These are phyloP conservation scores for Helotiales sp. DNA, from an alignment of 2,329 filamentous ascomycete genomes.

Conservation along the genomic window DNA sequence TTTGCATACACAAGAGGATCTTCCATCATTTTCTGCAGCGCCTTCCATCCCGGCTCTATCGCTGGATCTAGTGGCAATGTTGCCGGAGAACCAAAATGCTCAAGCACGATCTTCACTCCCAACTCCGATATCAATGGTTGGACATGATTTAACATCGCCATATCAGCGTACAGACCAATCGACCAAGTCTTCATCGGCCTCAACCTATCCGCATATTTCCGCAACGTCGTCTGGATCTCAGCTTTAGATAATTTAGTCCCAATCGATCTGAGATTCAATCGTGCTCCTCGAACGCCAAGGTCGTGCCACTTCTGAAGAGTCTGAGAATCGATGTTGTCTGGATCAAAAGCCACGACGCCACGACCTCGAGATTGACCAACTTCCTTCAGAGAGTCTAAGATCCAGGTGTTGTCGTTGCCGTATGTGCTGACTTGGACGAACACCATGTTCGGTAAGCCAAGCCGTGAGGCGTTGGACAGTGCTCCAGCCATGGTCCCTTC, in stretches of 20 bases:
- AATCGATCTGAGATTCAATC: conserved; percentile 62
- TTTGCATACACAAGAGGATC: conserved; percentile 40
- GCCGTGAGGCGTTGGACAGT: conserved; percentile 53
- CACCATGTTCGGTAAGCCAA: conserved; percentile 61
- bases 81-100: conserved; percentile 20
- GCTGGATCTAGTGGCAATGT: conserved; percentile 11
- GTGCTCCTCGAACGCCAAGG: conserved; percentile 62
- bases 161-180: conserved; percentile 23
- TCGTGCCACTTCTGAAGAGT: conserved; percentile 59
- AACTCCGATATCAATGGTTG: conserved; percentile 21
- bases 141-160: conserved; percentile 22
- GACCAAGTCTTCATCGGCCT: conserved; percentile 41
- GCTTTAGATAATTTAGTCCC: conserved; percentile 38
- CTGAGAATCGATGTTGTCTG: conserved; percentile 44
- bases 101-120: conserved; percentile 18
- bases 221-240: conserved; percentile 35
- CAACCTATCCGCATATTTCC: conserved; percentile 55
- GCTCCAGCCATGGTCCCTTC: conserved; percentile 57
- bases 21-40: conserved; percentile 21
- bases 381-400: conserved; percentile 57
- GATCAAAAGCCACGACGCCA: conserved; percentile 62
- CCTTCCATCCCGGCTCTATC: conserved; percentile 17
- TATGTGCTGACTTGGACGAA: conserved; percentile 65
- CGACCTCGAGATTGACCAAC: conserved; percentile 56
- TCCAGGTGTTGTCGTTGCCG: conserved; percentile 62